Evolutionary conservation across 108 stramenopile species (phyloP).

Genomic region (Parmales sp.): DNA sequence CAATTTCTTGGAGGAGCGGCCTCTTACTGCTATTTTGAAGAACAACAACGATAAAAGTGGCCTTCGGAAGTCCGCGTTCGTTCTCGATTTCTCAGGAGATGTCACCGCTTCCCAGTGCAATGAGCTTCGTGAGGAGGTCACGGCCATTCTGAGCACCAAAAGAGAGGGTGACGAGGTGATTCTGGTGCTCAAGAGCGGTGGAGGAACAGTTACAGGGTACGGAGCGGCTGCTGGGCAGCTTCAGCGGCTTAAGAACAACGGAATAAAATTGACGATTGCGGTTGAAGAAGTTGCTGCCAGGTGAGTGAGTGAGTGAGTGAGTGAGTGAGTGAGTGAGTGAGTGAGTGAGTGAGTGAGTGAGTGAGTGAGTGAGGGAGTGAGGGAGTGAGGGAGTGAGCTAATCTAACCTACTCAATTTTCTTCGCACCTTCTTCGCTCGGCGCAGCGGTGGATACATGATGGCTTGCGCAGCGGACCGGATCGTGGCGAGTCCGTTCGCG

Average conservation of each 20-base stretch:
- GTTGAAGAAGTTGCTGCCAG: slow-evolving; percentile 92
- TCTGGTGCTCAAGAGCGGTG: slow-evolving; percentile 68
- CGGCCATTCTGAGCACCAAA: slow-evolving; percentile 62
- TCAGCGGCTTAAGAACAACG: slow-evolving; percentile 57
- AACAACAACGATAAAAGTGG: background rate
- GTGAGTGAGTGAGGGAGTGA: too few relatives aligned
- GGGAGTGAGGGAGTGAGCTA: too few relatives aligned
- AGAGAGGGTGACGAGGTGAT: slow-evolving; percentile 77
- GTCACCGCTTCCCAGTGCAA: slow-evolving; percentile 65
- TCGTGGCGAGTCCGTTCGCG: slow-evolving; percentile 41
- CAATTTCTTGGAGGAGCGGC: slow-evolving; percentile 50
- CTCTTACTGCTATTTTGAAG: slow-evolving; percentile 44
- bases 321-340: too few relatives aligned
- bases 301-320: too few relatives aligned
- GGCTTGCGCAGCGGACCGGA: slow-evolving; percentile 36
- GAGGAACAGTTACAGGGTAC: slow-evolving; percentile 89
- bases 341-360: too few relatives aligned
- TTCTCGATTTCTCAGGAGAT: slow-evolving; percentile 74
- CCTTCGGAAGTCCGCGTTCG: slow-evolving; percentile 43
- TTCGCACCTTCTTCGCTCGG: too few relatives aligned
- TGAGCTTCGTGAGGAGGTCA: slow-evolving; percentile 78
- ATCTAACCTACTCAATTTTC: too few relatives aligned
- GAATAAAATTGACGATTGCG: slow-evolving; percentile 70
- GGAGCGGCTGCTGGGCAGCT: slow-evolving; percentile 82
- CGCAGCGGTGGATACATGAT: slow-evolving; percentile 49